Evolutionary conservation across 2,329 filamentous ascomycete genomes (phyloP).

Genomic region (Colletotrichum abscissum): DNA sequence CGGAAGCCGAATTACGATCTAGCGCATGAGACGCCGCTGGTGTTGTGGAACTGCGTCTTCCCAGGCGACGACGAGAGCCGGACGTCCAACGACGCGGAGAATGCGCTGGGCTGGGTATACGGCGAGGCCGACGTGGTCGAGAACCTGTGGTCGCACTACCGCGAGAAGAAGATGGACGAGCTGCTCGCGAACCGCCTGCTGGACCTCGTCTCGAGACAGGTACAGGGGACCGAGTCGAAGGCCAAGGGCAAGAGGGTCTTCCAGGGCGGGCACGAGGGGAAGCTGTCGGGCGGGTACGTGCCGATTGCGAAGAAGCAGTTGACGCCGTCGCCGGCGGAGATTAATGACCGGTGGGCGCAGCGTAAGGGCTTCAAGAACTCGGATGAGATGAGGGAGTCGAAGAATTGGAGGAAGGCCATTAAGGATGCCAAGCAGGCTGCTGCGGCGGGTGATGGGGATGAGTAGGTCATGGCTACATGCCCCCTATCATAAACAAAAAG

Average conservation of each 20-base stretch:
- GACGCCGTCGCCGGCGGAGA: slow-evolving; percentile 62
- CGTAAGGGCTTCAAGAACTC: slow-evolving; percentile 67
- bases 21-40: slow-evolving; percentile 88
- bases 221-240: not conserved
- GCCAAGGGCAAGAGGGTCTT: slow-evolving; percentile 53
- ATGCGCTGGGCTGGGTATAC: slow-evolving; percentile 82
- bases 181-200: slow-evolving; percentile 81
- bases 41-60: slow-evolving; percentile 97
- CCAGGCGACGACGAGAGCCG: slow-evolving; percentile 58
- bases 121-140: slow-evolving; percentile 74
- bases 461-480: not conserved
- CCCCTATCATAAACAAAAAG: not conserved
- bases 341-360: slow-evolving; percentile 72
- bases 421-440: slow-evolving; percentile 25
- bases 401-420: slow-evolving; percentile 30
- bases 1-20: slow-evolving; percentile 89
- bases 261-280: slow-evolving; percentile 65
- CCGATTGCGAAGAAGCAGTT: slow-evolving; percentile 63
- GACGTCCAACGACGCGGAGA: slow-evolving; percentile 51
- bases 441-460: slow-evolving; percentile 13
- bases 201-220: slow-evolving; percentile 63
- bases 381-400: slow-evolving; percentile 56
- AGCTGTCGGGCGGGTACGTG: slow-evolving; percentile 64
- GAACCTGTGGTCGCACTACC: slow-evolving; percentile 85
- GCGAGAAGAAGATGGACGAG: slow-evolving; percentile 89